A percentile compares a stretch with the other conserved stretches of the same genome.
Conservation (phyloP, 805 yeast genomes). For the Brettanomyces nanus region DNA sequence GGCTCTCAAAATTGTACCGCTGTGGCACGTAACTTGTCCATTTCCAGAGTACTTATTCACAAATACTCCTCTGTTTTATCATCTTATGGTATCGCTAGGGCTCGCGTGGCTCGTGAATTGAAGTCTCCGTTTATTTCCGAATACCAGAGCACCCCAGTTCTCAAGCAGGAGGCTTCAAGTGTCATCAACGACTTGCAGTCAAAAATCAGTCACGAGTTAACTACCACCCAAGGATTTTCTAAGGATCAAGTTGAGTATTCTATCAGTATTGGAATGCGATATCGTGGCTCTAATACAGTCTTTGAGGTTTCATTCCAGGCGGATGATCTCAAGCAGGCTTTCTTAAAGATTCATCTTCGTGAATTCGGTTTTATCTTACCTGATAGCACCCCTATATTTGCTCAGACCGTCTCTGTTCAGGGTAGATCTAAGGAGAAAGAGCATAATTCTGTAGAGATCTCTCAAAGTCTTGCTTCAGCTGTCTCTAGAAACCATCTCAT, state of each 20-base stretch:
- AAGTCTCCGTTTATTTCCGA: constrained; percentile 13
- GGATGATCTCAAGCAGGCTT: constrained; percentile 15
- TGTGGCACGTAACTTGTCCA: constrained; percentile 61
- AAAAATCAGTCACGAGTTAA: constrained; percentile 5
- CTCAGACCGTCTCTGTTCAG: constrained; percentile 1
- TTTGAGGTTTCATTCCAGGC: constrained; percentile 22
- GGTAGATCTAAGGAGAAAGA: constrained; percentile 15
- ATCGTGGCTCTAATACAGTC: constrained; percentile 44
- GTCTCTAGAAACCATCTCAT: background rate
- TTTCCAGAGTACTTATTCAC: constrained; percentile 58
- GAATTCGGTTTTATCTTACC: constrained; percentile 23
- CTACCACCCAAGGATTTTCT: constrained; percentile 12
- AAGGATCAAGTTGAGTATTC: constrained; percentile 7
- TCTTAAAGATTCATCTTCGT: constrained; percentile 23
- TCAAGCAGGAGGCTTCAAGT: constrained; percentile 22
- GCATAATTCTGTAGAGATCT: constrained; percentile 23
- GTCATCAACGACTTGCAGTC: constrained; percentile 8
- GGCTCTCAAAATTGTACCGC: constrained; percentile 82
- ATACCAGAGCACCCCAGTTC: constrained; percentile 7
- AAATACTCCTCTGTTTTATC: constrained; percentile 68
- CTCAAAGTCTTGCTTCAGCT: constrained; percentile 22
- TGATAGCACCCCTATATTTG: background rate
- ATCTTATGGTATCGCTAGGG: constrained; percentile 76
- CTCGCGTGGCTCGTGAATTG: constrained; percentile 26
- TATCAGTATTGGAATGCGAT: constrained; percentile 59